Evolutionary conservation across 164 flowering plant genomes (phyloP), one percentile per base, ranked within the genome.

Genomic region (Tetrastigma voinierianum): DNA sequence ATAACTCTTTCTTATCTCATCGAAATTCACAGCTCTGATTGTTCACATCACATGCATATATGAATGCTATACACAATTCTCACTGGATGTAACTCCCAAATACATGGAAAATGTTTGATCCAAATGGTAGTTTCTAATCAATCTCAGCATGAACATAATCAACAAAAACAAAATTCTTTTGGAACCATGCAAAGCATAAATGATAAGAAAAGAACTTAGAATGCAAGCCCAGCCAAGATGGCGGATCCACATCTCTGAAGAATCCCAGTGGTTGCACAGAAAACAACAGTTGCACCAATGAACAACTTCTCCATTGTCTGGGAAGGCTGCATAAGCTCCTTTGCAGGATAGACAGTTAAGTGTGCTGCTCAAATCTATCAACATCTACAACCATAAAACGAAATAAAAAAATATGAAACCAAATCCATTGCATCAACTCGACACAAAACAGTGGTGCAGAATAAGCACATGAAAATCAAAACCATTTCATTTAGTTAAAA

Each of bases 311-410:
- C 88, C 71, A 74, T 57, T 15, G 76, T 82, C 73, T 86, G 86
- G n/a, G 78, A 95, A 90, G 25, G 83, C 48, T 32, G 47, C 6
- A 62, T 87, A 77, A 32, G 96, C 98, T 64, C 70, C 70, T 79
- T n/a, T 90, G 67, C 98, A 95, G 2, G 98, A 95, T 2, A 92
- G 84, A 53, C 97, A 93, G 57, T 86, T 84, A 10, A 82, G 97
- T 94, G 80, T 91, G 97, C 77, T 95, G 98, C 78, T 95, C 97
- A 46, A 70, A 95, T 74, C 98, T 86, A 71, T 95, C 81, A 95
- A 49, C 98, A 91, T 95, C 98, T 95, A 82, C 69, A 51, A 59
- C n/a, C 23, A 59, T 15, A 45, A 64, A 57, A 18, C 8, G 8
- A 51, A 54, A 67, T 5, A 10, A 48, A 45, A 40, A 43, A n/a